Percentiles rank a stretch among this genome's conserved stretches.
These are phyloP conservation scores for Eustoma russellianum DNA, from an alignment of 257 asterid species.

Conservation along the genomic window DNA sequence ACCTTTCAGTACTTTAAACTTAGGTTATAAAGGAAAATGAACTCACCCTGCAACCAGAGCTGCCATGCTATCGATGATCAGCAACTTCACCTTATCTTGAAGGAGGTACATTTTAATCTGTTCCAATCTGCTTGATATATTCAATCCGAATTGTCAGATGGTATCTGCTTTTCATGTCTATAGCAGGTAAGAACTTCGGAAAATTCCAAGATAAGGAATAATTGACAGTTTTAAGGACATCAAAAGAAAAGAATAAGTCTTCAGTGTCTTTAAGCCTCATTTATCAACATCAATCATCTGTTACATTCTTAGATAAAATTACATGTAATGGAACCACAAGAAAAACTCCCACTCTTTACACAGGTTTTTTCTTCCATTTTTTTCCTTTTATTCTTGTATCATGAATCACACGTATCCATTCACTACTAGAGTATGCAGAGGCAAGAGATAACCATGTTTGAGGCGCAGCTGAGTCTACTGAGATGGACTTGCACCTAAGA, in stretches of 20 bases:
- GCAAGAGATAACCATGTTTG: not conserved
- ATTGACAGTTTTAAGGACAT: not conserved
- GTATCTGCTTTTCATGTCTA: not conserved
- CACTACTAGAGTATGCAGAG: too few species aligned
- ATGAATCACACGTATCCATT: not conserved
- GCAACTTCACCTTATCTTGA: constrained; percentile 56
- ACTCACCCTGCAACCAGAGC: constrained; percentile 72
- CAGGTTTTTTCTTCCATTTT: not conserved
- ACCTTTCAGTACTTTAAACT: not conserved
- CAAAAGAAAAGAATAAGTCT: not conserved
- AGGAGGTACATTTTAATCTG: constrained; percentile 55
- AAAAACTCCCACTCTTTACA: not conserved
- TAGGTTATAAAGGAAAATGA: constrained; percentile 8
- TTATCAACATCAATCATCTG: not conserved
- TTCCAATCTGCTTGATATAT: constrained; percentile 51
- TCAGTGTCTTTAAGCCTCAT: constrained; percentile 1
- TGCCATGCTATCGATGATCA: constrained; percentile 81
- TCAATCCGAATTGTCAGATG: not conserved
- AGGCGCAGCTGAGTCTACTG: too few species aligned
- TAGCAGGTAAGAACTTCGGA: not conserved
- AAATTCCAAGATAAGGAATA: not conserved
- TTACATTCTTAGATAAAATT: not conserved
- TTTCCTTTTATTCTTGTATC: too few species aligned
- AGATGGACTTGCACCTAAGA: too few species aligned
- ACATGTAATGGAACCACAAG: not conserved